Percentiles rank a stretch among this genome's conserved stretches.
Evolutionary conservation across 768 basidiomycete genomes (phyloP).

Genomic region (Mycena leptocephala): DNA sequence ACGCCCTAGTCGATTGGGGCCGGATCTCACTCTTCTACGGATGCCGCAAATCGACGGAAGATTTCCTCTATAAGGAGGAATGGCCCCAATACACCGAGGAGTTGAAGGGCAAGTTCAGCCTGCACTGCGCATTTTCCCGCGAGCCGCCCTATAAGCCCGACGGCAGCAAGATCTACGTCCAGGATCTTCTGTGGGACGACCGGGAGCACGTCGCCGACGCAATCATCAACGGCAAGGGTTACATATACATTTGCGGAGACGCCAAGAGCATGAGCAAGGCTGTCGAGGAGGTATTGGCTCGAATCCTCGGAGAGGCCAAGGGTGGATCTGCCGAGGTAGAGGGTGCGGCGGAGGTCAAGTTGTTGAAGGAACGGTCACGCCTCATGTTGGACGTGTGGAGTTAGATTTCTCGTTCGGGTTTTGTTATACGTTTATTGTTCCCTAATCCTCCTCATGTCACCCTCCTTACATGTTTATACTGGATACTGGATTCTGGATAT

Average conservation of each 20-base stretch:
- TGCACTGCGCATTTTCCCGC: slow-evolving; percentile 94
- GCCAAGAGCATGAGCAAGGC: slow-evolving; percentile 97
- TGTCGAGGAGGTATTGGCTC: slow-evolving; percentile 91
- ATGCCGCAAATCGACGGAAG: slow-evolving; percentile 90
- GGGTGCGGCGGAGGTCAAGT: slow-evolving; percentile 92
- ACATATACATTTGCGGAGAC: slow-evolving; percentile 97
- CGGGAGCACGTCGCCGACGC: slow-evolving; percentile 87
- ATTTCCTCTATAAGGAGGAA: slow-evolving; percentile 96
- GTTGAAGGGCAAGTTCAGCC: slow-evolving; percentile 91
- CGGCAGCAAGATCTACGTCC: slow-evolving; percentile 98
- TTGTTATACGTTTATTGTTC: slow-evolving; percentile 29
- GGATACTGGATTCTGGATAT: slow-evolving; percentile 24
- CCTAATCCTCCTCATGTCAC: slow-evolving; percentile 24
- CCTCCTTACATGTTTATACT: slow-evolving; percentile 12
- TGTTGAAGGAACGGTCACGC: slow-evolving; percentile 94
- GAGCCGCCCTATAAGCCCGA: slow-evolving; percentile 90
- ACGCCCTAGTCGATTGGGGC: slow-evolving; percentile 97
- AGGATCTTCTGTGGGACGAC: slow-evolving; percentile 95
- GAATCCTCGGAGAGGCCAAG: slow-evolving; percentile 93
- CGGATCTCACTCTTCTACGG: slow-evolving; percentile 96
- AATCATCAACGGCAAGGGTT: slow-evolving; percentile 96
- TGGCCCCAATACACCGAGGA: slow-evolving; percentile 92
- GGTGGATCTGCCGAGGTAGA: slow-evolving; percentile 91
- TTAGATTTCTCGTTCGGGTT: slow-evolving; percentile 52
- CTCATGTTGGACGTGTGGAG: slow-evolving; percentile 94